phyloP scores from a whole-genome alignment of 768 basidiomycete genomes.

The Piloderma croceum region DNA sequence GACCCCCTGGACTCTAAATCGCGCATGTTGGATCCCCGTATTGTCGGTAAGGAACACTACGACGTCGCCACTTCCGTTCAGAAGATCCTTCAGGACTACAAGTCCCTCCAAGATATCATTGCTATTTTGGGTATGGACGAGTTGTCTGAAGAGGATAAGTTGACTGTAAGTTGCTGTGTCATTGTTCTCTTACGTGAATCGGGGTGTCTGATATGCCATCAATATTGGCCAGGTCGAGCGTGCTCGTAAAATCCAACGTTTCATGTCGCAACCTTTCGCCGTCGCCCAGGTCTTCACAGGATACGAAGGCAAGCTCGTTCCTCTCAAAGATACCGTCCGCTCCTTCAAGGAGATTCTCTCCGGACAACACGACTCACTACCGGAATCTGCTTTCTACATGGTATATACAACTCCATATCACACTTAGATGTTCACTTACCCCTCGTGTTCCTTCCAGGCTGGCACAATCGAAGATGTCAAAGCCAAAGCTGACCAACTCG shows the following conservation, averaged over 20 bases:
- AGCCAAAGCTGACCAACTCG: slow-evolving; percentile 93
- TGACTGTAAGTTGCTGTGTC: slow-evolving; percentile 74
- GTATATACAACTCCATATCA: slow-evolving; percentile 28
- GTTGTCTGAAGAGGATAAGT: slow-evolving; percentile 99
- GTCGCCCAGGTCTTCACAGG: slow-evolving; percentile 99
- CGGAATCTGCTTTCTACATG: slow-evolving; percentile 99
- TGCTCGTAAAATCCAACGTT: slow-evolving; percentile 97
- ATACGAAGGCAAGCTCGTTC: slow-evolving; percentile 95
- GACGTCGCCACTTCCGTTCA: slow-evolving; percentile 93
- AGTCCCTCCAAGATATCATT: slow-evolving; percentile 98
- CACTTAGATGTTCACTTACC: not conserved
- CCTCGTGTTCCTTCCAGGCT: slow-evolving; percentile 31
- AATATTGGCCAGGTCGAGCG: slow-evolving; percentile 74
- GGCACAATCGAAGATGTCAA: slow-evolving; percentile 98
- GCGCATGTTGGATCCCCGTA: slow-evolving; percentile 99
- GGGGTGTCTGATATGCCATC: not conserved
- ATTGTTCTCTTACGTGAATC: not conserved
- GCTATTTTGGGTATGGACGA: slow-evolving; percentile 99
- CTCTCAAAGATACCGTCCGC: slow-evolving; percentile 92
- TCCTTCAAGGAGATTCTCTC: slow-evolving; percentile 98
- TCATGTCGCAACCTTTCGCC: slow-evolving; percentile 99
- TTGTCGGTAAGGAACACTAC: slow-evolving; percentile 93
- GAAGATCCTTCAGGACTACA: slow-evolving; percentile 97
- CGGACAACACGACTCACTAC: slow-evolving; percentile 81
- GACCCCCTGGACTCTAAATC: slow-evolving; percentile 99